Evolutionary conservation across 495 filamentous ascomycete genomes (phyloP), one percentile per base, ranked within the genome.

Genomic region (Penicillium roqueforti): DNA sequence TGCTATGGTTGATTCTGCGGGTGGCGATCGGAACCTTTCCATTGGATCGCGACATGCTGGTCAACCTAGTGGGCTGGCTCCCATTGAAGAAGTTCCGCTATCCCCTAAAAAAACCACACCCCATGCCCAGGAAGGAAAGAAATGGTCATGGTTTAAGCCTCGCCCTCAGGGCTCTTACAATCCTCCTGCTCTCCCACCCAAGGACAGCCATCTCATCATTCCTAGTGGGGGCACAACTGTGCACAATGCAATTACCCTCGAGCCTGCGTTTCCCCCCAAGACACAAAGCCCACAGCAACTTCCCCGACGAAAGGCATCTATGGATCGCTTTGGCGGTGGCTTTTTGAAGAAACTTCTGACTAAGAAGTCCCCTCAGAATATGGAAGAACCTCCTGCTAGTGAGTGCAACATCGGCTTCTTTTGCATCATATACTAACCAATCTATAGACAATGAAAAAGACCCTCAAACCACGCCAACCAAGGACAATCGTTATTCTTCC

Each of bases 141-240:
- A 81, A 36, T 77, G 81, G 57, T 80, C 79, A 2, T 90, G 85
- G 86, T 86, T 88, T 62, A 84, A 77, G 45, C 79, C 82, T 3
- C 68, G 73, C 25, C 78, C 78, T 4, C 80, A 81, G 31, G 63
- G 68, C 1, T 65, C 63, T 6, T 67, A 68, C 1, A 68, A 65
- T 5, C 47, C 64, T 4, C 54, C 54, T 7, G n/a, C 47, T 10
- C 59, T 60, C 18, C 31, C 53, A 8, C 39, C 43, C 9, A 66
- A 59, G 52, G 57, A 64, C 7, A 20, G 18, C 3, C 54, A 57
- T 20, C 59, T 58, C 4, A 53, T 70, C 3, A 59, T 65, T 9
- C 61, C 68, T 1, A 68, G 59, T 20, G 56, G 55, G 16, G 67
- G 52, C 2, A 70, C 67, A 2, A 62, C 68, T 11, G 56, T 68